phyloP scores from a whole-genome alignment of 2,329 filamentous ascomycete species.

The Colletotrichum incanum region DNA sequence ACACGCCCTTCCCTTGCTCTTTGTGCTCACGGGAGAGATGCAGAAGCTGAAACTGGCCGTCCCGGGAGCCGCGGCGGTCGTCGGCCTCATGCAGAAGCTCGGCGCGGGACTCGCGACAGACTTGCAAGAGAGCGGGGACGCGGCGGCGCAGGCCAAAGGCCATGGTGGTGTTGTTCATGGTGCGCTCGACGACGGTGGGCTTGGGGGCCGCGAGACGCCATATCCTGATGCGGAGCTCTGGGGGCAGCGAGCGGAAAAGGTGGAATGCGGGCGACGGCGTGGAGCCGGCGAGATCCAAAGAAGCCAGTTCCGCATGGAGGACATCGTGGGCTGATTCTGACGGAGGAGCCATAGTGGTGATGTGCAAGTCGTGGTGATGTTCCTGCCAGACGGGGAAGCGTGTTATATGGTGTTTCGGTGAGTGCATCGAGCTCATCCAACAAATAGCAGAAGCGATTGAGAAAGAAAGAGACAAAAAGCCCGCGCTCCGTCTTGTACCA shows the following conservation, averaged over 20 bases:
- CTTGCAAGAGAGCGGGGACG: slow-evolving; percentile 18
- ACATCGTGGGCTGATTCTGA: neutral
- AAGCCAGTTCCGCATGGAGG: neutral
- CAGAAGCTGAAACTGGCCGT: slow-evolving; percentile 21
- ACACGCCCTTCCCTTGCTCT: slow-evolving; percentile 1
- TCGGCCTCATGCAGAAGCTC: slow-evolving; percentile 9
- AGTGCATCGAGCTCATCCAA: neutral
- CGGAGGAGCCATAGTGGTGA: neutral
- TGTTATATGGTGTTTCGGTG: neutral
- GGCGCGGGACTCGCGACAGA: slow-evolving; percentile 21
- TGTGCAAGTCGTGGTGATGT: neutral
- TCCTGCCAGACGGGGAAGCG: too few species aligned
- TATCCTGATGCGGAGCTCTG: slow-evolving; percentile 24
- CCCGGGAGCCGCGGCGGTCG: neutral
- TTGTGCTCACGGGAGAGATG: neutral
- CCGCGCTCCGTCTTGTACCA: neutral
- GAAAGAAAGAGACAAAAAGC: neutral
- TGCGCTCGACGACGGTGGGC: slow-evolving; percentile 16
- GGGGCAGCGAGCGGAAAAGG: slow-evolving; percentile 12
- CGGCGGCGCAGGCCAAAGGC: slow-evolving; percentile 20
- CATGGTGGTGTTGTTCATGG: slow-evolving; percentile 16
- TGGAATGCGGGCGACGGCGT: slow-evolving; percentile 19
- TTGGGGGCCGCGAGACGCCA: slow-evolving; percentile 25
- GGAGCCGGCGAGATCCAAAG: neutral
- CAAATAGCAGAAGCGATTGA: neutral